A percentile compares a stretch with the other conserved stretches of the same genome.
Conservation (phyloP, 129 eudicot species). For the Flaveria bidentis region DNA sequence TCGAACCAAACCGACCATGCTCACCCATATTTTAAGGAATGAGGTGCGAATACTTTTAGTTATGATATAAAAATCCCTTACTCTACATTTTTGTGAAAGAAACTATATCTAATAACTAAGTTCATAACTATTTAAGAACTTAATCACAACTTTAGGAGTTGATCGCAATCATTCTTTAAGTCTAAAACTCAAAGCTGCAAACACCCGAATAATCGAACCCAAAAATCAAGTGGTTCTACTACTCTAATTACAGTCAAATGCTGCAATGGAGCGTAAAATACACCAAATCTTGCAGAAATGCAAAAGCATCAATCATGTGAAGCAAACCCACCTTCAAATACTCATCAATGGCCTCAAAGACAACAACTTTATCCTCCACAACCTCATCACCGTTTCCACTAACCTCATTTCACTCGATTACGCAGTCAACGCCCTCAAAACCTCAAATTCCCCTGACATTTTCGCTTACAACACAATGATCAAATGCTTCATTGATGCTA, state of each 20-base stretch:
- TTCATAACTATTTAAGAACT: too few species aligned
- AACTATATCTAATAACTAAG: too few species aligned
- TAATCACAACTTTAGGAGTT: too few species aligned
- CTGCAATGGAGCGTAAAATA: conserved; percentile 42
- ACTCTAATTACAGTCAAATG: background rate
- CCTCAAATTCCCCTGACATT: conserved; percentile 27
- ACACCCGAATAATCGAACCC: too few species aligned
- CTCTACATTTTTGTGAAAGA: too few species aligned
- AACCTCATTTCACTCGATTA: conserved; percentile 55
- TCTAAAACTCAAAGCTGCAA: too few species aligned
- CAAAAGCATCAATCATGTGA: conserved; percentile 43
- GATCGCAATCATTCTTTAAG: too few species aligned
- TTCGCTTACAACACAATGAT: conserved; percentile 55
- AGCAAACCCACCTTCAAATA: conserved; percentile 54
- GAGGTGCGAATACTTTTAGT: too few species aligned
- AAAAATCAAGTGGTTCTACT: background rate
- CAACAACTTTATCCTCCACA: conserved; percentile 42
- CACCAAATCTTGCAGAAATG: conserved; percentile 45
- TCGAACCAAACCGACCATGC: too few species aligned
- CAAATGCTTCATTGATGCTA: conserved; percentile 43
- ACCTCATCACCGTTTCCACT: conserved; percentile 47
- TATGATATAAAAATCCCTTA: too few species aligned
- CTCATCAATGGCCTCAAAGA: conserved; percentile 44
- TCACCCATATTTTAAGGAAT: too few species aligned
- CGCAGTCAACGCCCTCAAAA: conserved; percentile 40